Base-by-base conservation (phyloP, 2,329 filamentous ascomycete genomes). In the Corniculantispora saksenae region DNA sequence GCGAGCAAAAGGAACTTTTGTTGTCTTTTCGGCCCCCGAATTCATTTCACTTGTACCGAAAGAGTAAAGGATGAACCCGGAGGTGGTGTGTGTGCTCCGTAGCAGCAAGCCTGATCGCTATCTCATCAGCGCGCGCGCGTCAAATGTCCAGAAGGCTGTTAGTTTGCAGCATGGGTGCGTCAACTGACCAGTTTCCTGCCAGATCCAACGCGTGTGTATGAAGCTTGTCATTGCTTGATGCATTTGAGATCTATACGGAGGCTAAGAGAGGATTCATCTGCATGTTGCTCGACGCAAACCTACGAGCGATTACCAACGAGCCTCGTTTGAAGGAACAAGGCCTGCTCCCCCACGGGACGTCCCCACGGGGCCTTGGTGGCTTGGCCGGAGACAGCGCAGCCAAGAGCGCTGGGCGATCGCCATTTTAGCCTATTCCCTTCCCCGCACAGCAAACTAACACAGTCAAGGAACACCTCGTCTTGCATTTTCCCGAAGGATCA, bases 321-420 rank as follows among this genome's bases (percentile, higher is more conserved):
- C 38, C 38, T 43, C 17, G 38, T 43, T 13, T 43, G 38, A 19
- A 7, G 38, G 12, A 40, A 35, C 27, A 50, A 32, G 45, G 32
- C 29, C 58, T 35, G n/a, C 8, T 15, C 38, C 27, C 50, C 51
- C 61, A 62, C 60, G 60, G 40, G n/a, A 38, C 29, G 43, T 55
- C 51, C 43, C 51, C 51, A 50, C 29, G 51, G 61, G 48, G 50
- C 50, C 60, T 63, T 63, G 59, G 59, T 61, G 59, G 59, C 59
- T 61, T 53, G 48, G 47, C 21, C 50, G 29, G 50, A 32, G 38
- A 51, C 54, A 25, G 32, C 32, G 19, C 32, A 55, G 43, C 57
- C 57, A 38, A 50, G 38, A 61, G 38, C 19, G 25, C 51, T 56
- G 38, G 61, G 51, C 61, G 61, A 63, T 63, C 21, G 61, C 40